Conservation (phyloP, 441 rosid species). For the Melastoma candidum region DNA sequence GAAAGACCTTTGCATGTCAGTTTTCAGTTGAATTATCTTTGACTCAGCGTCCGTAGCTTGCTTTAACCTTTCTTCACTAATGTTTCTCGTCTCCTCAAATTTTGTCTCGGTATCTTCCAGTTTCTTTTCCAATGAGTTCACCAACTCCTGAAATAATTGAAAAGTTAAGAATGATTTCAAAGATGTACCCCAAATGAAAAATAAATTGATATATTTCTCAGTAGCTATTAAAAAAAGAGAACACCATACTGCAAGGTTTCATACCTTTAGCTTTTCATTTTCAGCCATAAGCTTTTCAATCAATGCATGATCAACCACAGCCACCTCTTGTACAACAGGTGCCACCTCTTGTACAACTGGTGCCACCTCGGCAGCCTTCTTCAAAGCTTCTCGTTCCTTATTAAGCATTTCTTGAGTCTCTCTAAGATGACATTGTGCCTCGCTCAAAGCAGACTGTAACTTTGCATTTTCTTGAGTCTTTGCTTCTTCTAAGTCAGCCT, state of each 20-base stretch:
- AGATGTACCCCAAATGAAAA: neutral
- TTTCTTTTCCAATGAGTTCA: constrained; percentile 67
- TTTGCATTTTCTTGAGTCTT: constrained; percentile 17
- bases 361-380: constrained; percentile 40
- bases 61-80: constrained; percentile 74
- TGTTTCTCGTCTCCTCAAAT: constrained; percentile 62
- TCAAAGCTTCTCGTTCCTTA: constrained; percentile 14
- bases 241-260: neutral
- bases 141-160: constrained; percentile 43
- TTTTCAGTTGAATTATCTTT: constrained; percentile 74
- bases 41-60: constrained; percentile 72
- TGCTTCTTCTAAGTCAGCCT: constrained; percentile 19
- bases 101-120: constrained; percentile 77
- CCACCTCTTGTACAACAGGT: constrained; percentile 33
- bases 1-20: constrained; percentile 68
- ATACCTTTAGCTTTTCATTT: constrained; percentile 17
- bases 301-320: constrained; percentile 28
- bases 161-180: neutral
- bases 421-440: constrained; percentile 12
- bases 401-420: constrained; percentile 15
- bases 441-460: constrained; percentile 12
- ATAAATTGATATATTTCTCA: neutral
- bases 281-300: constrained; percentile 13
- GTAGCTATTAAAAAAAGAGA: neutral
- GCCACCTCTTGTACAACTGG: constrained; percentile 20